phyloP scores from a whole-genome alignment of 2,329 filamentous ascomycete genomes.

The Torrubiellomyces zombiae region DNA sequence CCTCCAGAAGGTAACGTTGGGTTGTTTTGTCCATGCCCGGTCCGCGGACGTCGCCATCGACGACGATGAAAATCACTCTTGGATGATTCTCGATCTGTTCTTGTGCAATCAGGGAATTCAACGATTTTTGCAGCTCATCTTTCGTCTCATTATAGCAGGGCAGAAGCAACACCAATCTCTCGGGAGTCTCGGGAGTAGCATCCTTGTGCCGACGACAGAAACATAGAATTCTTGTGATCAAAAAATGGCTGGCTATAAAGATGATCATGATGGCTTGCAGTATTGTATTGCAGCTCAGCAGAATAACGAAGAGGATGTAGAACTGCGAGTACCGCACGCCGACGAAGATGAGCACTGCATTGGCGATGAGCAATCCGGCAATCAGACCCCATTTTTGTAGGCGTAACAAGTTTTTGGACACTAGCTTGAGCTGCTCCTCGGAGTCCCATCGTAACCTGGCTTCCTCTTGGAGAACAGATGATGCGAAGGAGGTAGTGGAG shows the following conservation, averaged over 20 bases:
- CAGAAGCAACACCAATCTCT: constrained; percentile 27
- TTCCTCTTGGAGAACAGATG: constrained; percentile 20
- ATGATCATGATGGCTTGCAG: constrained; percentile 25
- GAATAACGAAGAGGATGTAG: constrained; percentile 26
- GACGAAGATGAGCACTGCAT: constrained; percentile 19
- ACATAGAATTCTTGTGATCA: constrained; percentile 15
- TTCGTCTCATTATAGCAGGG: constrained; percentile 33
- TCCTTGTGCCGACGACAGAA: constrained; percentile 15
- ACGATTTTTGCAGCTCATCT: constrained; percentile 24
- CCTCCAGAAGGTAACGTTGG: constrained; percentile 27
- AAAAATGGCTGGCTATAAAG: constrained; percentile 16
- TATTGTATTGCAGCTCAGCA: constrained; percentile 28
- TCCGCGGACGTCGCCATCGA: constrained; percentile 29
- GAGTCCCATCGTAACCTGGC: constrained; percentile 23
- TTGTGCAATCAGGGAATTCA: constrained; percentile 28
- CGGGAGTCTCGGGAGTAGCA: constrained; percentile 18
- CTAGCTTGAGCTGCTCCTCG: constrained; percentile 19
- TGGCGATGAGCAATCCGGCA: constrained; percentile 16
- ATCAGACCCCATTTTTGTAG: constrained; percentile 24
- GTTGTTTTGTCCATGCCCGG: constrained; percentile 31
- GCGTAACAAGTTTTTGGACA: constrained; percentile 19
- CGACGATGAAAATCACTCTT: constrained; percentile 27
- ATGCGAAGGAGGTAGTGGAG: constrained; percentile 18
- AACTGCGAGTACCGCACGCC: constrained; percentile 20
- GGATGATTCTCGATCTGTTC: constrained; percentile 23